phyloP scores from a whole-genome alignment of 345 rosid genomes.

The Euphorbia lathyris region DNA sequence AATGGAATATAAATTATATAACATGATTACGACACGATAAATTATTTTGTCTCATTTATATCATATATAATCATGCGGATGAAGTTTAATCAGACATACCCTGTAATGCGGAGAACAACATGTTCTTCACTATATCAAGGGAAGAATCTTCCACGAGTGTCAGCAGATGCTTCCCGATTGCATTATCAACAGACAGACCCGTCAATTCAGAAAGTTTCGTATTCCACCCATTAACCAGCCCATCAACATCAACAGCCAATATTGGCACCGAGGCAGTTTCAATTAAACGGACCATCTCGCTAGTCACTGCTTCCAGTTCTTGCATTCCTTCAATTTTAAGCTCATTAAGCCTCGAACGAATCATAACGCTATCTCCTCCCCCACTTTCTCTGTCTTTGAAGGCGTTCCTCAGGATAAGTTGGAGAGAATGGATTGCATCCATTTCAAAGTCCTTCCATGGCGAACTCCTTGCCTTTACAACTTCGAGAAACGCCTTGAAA shows the following conservation, averaged over 20 bases:
- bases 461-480: constrained; percentile 75
- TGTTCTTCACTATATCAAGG: constrained; percentile 48
- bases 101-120: constrained; percentile 72
- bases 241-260: constrained; percentile 85
- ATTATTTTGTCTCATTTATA: too few species aligned
- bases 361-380: constrained; percentile 43
- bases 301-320: constrained; percentile 90
- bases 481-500: constrained; percentile 91
- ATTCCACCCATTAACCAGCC: constrained; percentile 92
- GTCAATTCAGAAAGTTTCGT: constrained; percentile 83
- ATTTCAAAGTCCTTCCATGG: constrained; percentile 97
- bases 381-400: constrained; percentile 50
- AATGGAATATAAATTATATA: too few species aligned
- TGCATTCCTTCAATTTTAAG: constrained; percentile 76
- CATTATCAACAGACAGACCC: constrained; percentile 75
- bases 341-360: constrained; percentile 65
- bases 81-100: constrained; percentile 46
- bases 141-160: constrained; percentile 86
- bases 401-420: constrained; percentile 84
- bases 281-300: constrained; percentile 92
- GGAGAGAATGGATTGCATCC: constrained; percentile 97
- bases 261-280: constrained; percentile 94
- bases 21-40: too few species aligned
- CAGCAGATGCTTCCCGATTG: constrained; percentile 82
- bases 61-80: too few species aligned